Conservation (phyloP, 495 filamentous ascomycete species). For the Penicillium taxi region DNA sequence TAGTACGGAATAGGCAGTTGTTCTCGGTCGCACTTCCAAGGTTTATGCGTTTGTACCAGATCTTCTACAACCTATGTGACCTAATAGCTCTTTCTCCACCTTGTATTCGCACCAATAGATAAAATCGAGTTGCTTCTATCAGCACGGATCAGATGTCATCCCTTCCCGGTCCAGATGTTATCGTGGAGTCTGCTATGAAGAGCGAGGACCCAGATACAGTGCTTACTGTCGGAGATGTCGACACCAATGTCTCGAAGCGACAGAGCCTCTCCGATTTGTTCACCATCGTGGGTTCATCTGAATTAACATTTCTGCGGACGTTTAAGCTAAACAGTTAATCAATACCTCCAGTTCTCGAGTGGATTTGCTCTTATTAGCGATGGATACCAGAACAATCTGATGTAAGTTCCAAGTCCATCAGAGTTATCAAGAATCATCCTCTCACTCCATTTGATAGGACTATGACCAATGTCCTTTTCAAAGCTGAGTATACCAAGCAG, state of each 20-base stretch:
- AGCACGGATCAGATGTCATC: too few relatives aligned
- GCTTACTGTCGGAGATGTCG: too few relatives aligned
- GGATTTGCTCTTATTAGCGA: constrained; percentile 47
- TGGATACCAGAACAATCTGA: constrained; percentile 48
- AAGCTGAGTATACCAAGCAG: constrained; percentile 37
- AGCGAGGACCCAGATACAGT: constrained; percentile 1
- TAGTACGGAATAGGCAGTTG: too few relatives aligned
- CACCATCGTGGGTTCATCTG: constrained; percentile 31
- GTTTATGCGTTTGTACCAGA: too few relatives aligned
- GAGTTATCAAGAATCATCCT: neutral
- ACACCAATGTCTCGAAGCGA: constrained; percentile 26
- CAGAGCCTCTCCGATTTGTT: constrained; percentile 41
- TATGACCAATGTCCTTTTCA: constrained; percentile 45
- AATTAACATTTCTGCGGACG: neutral
- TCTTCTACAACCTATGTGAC: too few relatives aligned
- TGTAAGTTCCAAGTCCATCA: constrained; percentile 16
- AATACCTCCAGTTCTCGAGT: constrained; percentile 26
- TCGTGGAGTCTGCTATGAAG: neutral
- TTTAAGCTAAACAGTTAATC: neutral
- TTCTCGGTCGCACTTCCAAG: too few relatives aligned
- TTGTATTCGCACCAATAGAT: too few relatives aligned
- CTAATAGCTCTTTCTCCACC: too few relatives aligned
- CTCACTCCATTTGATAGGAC: constrained; percentile 21
- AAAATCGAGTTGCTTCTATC: too few relatives aligned
- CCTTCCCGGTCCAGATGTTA: too few relatives aligned